Evolutionary conservation across 768 basidiomycete genomes (phyloP), one percentile per base, ranked within the genome.

Genomic region (Termitomyces sp.): DNA sequence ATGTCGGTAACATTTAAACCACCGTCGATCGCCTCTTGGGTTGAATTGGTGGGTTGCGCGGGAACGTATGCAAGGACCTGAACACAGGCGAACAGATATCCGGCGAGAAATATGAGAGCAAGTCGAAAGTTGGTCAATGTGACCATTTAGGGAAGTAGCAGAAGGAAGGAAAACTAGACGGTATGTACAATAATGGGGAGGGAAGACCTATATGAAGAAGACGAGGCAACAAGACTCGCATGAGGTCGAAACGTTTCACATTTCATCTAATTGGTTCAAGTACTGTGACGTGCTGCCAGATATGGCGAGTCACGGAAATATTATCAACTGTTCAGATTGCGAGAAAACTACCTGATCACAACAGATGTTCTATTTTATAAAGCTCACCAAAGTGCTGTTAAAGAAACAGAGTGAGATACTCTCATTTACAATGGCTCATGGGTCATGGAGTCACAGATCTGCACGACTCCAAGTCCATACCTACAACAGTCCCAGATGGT

Each of bases 31-130:
- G 75, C 69, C 33, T 66, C 69, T 20, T 69, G 61, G 0, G 88
- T 85, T 56, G 81, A 75, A 68, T 94, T 94, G 35, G 87, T 87
- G 16, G 88, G 78, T 11, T 72, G 67, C 3, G 92, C 92, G 0
- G 92, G 91, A 60, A 90, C 80, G 68, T 92, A 94, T 50, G 74
- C 74, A 20, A 59, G 60, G 50, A 69, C 70, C 35, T 54, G 55
- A 20, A 49, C 45, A 43, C 40, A 58, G 44, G 58, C 58, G 50
- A 67, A 58, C 45, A 63, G 60, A 30, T 58, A 53, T 11, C 63
- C 58, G 5, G 67, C 52, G 53, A 60, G 13, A 58, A 43, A 8
- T 47, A 28, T 28, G 9, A 41, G 51, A 33, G 43, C 24, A 22
- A 50, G 16, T 49, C 24, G 44, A 26, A 35, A 30, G 33, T 24